Conservation (phyloP, 768 basidiomycete genomes). For the Psilocybe cyanescens region DNA sequence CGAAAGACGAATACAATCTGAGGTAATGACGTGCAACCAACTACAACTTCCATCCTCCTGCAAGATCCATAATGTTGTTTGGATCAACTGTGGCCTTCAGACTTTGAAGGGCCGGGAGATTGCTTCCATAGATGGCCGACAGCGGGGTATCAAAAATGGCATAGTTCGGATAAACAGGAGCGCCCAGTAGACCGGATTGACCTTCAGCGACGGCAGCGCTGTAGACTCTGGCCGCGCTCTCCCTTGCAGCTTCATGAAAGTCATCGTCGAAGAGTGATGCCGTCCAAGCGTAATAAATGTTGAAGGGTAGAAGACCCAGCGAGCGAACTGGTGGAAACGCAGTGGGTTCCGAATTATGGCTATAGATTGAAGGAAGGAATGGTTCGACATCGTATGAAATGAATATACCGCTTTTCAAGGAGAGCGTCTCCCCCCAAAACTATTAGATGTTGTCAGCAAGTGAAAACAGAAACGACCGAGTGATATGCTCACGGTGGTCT, state of each 20-base stretch:
- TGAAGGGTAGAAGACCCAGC: slow-evolving; percentile 28
- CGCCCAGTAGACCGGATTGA: slow-evolving; percentile 36
- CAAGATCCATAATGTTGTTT: slow-evolving; percentile 63
- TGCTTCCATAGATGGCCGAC: slow-evolving; percentile 52
- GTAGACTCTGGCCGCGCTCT: slow-evolving; percentile 39
- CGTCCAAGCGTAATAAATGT: slow-evolving; percentile 32
- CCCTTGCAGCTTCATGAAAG: slow-evolving; percentile 41
- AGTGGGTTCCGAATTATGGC: slow-evolving; percentile 36
- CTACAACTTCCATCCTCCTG: slow-evolving; percentile 64
- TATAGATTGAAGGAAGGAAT: slow-evolving; percentile 43
- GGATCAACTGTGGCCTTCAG: slow-evolving; percentile 58
- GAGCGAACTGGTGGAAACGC: slow-evolving; percentile 48
- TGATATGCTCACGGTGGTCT: slow-evolving; percentile 39
- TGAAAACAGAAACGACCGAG: not conserved
- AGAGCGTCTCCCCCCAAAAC: slow-evolving; percentile 44
- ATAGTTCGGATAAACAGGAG: slow-evolving; percentile 49
- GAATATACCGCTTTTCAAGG: slow-evolving; percentile 27
- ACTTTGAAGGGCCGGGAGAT: slow-evolving; percentile 41
- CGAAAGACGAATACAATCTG: not conserved
- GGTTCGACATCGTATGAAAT: slow-evolving; percentile 55
- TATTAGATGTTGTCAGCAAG: not conserved
- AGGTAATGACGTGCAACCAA: no score
- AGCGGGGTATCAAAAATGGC: slow-evolving; percentile 57
- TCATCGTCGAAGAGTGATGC: slow-evolving; percentile 20
- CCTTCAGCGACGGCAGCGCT: slow-evolving; percentile 36